Evolutionary conservation across 2,329 filamentous ascomycete species (phyloP).

Genomic region (Pestalotiopsis sp.): DNA sequence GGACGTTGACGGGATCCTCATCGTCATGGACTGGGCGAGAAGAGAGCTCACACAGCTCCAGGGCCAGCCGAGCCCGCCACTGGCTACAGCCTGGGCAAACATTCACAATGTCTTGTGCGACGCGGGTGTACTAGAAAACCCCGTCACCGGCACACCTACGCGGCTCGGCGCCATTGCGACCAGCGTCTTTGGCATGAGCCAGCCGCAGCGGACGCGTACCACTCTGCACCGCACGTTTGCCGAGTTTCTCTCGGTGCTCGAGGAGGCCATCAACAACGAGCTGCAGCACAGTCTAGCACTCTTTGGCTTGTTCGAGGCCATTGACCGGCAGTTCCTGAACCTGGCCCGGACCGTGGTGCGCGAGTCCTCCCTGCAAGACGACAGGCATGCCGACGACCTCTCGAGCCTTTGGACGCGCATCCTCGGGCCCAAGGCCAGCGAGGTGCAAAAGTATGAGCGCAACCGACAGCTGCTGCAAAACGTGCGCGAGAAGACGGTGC

Average conservation of each 20-base stretch:
- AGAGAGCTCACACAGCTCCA: constrained; percentile 77
- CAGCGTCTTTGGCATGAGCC: constrained; percentile 77
- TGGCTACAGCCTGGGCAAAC: constrained; percentile 79
- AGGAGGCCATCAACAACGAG: constrained; percentile 86
- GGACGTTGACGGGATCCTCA: constrained; percentile 87
- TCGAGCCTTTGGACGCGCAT: constrained; percentile 84
- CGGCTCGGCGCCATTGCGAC: constrained; percentile 70
- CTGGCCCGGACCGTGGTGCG: constrained; percentile 83
- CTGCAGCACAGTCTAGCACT: constrained; percentile 78
- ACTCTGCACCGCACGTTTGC: constrained; percentile 86
- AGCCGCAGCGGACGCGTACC: constrained; percentile 76
- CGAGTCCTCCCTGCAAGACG: constrained; percentile 81
- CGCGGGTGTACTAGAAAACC: constrained; percentile 61
- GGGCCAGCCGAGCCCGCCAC: constrained; percentile 60
- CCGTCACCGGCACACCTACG: constrained; percentile 60
- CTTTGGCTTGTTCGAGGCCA: constrained; percentile 87
- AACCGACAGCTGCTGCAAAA: constrained; percentile 80
- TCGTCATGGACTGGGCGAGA: constrained; percentile 95
- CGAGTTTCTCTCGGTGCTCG: constrained; percentile 83
- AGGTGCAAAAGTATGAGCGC: constrained; percentile 88
- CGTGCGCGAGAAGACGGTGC: constrained; percentile 80
- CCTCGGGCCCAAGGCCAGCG: constrained; percentile 73
- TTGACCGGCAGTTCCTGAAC: constrained; percentile 89
- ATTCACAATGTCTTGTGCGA: constrained; percentile 76
- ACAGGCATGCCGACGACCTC: constrained; percentile 78